Evolutionary conservation across 2,329 filamentous ascomycete genomes (phyloP).

Genomic region (Calonectria leucothoes): DNA sequence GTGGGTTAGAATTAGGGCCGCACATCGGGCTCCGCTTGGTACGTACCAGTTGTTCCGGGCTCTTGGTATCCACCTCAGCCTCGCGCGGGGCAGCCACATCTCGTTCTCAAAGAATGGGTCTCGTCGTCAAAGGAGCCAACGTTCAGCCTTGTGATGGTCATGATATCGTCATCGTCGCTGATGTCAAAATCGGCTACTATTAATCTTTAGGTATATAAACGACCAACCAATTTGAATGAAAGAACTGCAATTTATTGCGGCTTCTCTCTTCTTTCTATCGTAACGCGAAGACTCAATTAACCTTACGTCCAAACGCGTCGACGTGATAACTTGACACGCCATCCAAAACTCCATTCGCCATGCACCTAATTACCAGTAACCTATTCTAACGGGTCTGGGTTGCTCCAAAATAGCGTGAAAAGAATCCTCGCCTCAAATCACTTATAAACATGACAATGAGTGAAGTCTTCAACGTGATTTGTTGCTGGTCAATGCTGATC

Average conservation of each 20-base stretch:
- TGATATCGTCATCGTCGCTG: background rate
- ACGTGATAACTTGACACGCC: background rate
- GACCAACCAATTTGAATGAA: background rate
- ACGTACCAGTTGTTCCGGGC: constrained; percentile 31
- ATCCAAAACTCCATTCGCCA: background rate
- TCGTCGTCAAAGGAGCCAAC: background rate
- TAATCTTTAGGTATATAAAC: background rate
- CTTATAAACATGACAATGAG: background rate
- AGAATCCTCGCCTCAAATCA: background rate
- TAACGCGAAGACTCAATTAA: background rate
- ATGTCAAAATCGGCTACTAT: background rate
- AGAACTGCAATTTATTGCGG: background rate
- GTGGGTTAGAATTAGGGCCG: constrained; percentile 65
- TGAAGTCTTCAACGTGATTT: constrained; percentile 27
- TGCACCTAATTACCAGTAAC: background rate
- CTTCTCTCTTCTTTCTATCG: background rate
- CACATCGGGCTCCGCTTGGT: constrained; percentile 42
- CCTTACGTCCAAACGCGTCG: background rate
- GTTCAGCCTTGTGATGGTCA: constrained; percentile 9
- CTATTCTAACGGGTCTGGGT: background rate
- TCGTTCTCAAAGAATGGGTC: background rate
- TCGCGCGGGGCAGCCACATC: constrained; percentile 21
- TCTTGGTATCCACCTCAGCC: constrained; percentile 2
- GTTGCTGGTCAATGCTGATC: constrained; percentile 45
- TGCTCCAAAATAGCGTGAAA: background rate